Conservation (phyloP, 495 filamentous ascomycete species). For the Penicillium coprophilum region DNA sequence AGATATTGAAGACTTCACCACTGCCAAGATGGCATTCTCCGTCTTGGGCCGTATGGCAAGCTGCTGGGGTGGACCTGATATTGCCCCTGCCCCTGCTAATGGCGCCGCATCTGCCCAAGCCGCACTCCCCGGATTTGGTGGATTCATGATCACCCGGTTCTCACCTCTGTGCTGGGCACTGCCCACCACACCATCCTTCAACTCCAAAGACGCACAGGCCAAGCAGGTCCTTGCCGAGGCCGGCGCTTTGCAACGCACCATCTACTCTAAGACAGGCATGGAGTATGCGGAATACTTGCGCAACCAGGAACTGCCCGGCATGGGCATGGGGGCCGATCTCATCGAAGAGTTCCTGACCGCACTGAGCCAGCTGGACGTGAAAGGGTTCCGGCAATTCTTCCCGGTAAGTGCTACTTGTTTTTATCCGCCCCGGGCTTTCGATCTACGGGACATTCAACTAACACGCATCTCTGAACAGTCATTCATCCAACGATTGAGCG, state of each 20-base stretch:
- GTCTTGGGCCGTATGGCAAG: constrained; percentile 74
- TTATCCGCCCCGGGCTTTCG: background rate
- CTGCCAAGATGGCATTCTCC: constrained; percentile 80
- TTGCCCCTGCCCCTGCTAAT: constrained; percentile 55
- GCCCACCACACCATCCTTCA: constrained; percentile 70
- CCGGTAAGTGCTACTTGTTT: constrained; percentile 32
- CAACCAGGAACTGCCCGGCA: constrained; percentile 49
- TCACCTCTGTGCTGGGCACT: constrained; percentile 86
- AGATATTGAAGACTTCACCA: constrained; percentile 71
- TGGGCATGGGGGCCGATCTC: constrained; percentile 53
- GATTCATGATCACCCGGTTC: constrained; percentile 84
- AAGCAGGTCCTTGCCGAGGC: constrained; percentile 84
- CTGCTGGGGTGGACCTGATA: constrained; percentile 82
- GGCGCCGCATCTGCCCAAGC: constrained; percentile 41
- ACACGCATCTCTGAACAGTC: constrained; percentile 29
- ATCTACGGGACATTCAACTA: background rate
- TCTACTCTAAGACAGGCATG: constrained; percentile 80
- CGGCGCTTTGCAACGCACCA: constrained; percentile 76
- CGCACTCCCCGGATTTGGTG: constrained; percentile 84
- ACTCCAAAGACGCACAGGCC: constrained; percentile 78
- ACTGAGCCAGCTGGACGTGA: constrained; percentile 51
- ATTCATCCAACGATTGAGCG: constrained; percentile 52
- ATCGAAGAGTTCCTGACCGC: constrained; percentile 56
- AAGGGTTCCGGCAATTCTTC: constrained; percentile 58
- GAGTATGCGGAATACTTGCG: constrained; percentile 59